Conservation (phyloP, 1,284 basidiomycete genomes). For the Meira nashicola region DNA sequence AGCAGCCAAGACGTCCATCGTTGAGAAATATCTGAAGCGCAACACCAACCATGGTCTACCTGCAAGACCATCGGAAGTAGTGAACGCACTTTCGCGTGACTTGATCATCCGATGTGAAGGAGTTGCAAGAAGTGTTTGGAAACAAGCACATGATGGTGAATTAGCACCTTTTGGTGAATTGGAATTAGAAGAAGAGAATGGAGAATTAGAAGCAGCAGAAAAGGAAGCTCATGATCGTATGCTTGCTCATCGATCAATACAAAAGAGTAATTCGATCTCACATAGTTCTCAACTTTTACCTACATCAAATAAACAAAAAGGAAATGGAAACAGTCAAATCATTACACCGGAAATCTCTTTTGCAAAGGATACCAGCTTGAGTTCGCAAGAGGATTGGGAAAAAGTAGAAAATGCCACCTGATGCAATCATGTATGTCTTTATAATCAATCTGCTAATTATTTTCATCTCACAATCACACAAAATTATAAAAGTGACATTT, state of each 20-base stretch:
- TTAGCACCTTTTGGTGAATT: slow-evolving; percentile 25
- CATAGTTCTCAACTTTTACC: slow-evolving; percentile 21
- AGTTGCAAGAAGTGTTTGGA: slow-evolving; percentile 32
- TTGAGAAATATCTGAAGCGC: not conserved
- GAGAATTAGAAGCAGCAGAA: slow-evolving; percentile 12
- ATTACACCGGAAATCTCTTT: not conserved
- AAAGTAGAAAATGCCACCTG: slow-evolving; percentile 23
- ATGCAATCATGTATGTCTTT: not conserved
- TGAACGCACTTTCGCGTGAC: slow-evolving; percentile 16
- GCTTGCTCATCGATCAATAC: not conserved
- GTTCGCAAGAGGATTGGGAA: slow-evolving; percentile 27
- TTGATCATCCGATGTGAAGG: slow-evolving; percentile 17
- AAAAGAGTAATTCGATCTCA: slow-evolving; percentile 18
- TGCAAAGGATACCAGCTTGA: not conserved
- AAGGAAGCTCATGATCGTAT: not conserved
- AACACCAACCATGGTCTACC: not conserved
- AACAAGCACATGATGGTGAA: slow-evolving; percentile 27
- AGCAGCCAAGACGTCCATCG: slow-evolving; percentile 8
- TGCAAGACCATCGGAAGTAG: slow-evolving; percentile 18
- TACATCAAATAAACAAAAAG: slow-evolving; percentile 14
- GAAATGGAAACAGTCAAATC: slow-evolving; percentile 8
- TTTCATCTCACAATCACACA: no score
- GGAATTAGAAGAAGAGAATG: not conserved
- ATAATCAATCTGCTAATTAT: no score
- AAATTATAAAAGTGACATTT: no score